Evolutionary conservation across 768 basidiomycete species (phyloP), one percentile per base, ranked within the genome.

Genomic region (Suillus americanus): DNA sequence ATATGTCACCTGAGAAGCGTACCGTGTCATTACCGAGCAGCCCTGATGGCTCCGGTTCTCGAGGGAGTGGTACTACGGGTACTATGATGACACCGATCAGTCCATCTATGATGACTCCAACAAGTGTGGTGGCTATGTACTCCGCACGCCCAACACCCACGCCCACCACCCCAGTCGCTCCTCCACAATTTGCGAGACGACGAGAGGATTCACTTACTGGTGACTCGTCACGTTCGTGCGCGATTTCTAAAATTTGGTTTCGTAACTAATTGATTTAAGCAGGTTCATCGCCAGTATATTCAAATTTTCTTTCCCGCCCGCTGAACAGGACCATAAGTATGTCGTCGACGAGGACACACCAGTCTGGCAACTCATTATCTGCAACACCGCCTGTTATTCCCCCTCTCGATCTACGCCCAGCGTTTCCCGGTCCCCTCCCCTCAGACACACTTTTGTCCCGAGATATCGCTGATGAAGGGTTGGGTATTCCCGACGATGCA

Each of bases 311-410:
- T 53, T 80, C 83, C 7, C 84, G 90, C 3, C 86, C 85, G 14
- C 74, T 90, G 63, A 91, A 89, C 70, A 80, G 89, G 40, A 87
- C 89, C 6, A 78, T 83, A 50, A 89, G 88, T 30, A 81, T 89
- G 64, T 84, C 83, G 1, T 90, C 89, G 2, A 86, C 86, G 18
- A 82, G 82, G 51, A 88, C 85, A 1, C 83, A 88, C 63, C 74
- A 79, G 41, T 85, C 86, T 5, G 76, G 77, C 16, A 69, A 69
- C 16, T 83, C 80, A 18, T 41, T 20, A 66, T 67, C 73, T 66
- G 70, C 74, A 64, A 70, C 79, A 25, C 79, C 77, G 4, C 86
- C 87, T 1, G 76, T 74, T 23, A 85, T 90, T 46, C 85, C 87
- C 4, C 85, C 87, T 5, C 75, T 89, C 40, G 87, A 89, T 70